These are phyloP conservation scores for Leucosporidium creatinivorum DNA, from an alignment of 768 basidiomycete genomes.

Conservation along the genomic window DNA sequence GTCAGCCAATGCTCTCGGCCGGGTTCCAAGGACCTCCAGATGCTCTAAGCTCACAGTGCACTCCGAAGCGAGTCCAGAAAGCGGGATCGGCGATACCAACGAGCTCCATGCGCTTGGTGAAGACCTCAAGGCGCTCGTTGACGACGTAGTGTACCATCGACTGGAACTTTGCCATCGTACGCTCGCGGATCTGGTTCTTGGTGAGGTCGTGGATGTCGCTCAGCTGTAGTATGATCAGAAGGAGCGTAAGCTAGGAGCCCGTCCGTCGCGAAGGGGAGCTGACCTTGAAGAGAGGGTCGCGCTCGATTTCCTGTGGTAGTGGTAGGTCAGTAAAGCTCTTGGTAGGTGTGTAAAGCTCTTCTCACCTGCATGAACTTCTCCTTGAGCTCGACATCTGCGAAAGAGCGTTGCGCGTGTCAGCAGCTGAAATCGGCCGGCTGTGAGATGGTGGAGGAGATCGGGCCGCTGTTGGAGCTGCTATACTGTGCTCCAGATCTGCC, in stretches of 20 bases:
- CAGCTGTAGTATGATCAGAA: conserved; percentile 34
- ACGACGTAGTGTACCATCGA: conserved; percentile 44
- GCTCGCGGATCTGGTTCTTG: conserved; percentile 31
- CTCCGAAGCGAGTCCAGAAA: conserved; percentile 46
- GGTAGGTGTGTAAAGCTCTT: too few species aligned
- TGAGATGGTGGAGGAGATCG: too few species aligned
- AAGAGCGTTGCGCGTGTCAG: not conserved
- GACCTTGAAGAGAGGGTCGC: conserved; percentile 37
- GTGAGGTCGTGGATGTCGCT: conserved; percentile 44
- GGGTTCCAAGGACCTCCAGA: too few species aligned
- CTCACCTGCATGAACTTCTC: conserved; percentile 4
- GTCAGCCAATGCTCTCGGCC: not conserved
- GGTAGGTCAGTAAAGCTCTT: not conserved
- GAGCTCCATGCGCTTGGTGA: conserved; percentile 44
- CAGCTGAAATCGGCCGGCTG: not conserved
- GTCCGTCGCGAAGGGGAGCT: conserved; percentile 18
- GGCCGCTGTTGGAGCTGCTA: too few species aligned
- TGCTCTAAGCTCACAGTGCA: conserved; percentile 36
- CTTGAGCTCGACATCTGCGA: conserved; percentile 7
- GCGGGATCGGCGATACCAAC: conserved; percentile 44
- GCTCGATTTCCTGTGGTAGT: conserved; percentile 34
- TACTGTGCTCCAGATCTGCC: too few species aligned
- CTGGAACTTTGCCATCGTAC: conserved; percentile 47
- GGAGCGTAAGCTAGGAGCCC: conserved; percentile 10
- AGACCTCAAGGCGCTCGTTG: conserved; percentile 44